Evolutionary conservation across 805 yeast species (phyloP).

Genomic region (Candida bentonensis): DNA sequence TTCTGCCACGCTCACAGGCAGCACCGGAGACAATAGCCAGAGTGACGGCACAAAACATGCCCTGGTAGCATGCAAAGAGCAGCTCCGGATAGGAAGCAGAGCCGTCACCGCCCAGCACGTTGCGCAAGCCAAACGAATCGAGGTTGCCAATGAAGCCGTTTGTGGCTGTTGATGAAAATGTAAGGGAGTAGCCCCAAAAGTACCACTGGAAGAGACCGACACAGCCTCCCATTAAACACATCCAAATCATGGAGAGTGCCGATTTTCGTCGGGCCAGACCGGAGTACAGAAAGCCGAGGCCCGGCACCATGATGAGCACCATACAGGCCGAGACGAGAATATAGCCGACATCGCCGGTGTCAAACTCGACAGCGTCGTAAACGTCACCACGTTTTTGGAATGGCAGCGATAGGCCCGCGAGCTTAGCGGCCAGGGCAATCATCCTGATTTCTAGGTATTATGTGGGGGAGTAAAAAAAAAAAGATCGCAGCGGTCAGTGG

Average conservation of each 20-base stretch:
- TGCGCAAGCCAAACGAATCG: constrained; percentile 66
- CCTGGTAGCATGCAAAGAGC: constrained; percentile 74
- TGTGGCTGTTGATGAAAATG: constrained; percentile 66
- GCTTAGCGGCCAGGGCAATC: too few species aligned
- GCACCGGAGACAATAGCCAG: constrained; percentile 86
- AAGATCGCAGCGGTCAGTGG: too few species aligned
- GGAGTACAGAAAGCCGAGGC: constrained; percentile 81
- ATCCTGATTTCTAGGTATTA: too few species aligned
- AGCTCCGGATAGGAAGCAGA: constrained; percentile 58
- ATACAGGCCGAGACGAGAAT: constrained; percentile 27
- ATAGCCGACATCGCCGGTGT: constrained; percentile 26
- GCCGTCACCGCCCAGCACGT: constrained; percentile 38
- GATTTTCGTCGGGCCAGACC: constrained; percentile 84
- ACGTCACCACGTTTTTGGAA: not conserved
- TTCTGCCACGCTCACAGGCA: constrained; percentile 82
- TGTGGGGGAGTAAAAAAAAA: too few species aligned
- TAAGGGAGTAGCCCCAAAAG: constrained; percentile 95
- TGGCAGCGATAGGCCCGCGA: too few species aligned
- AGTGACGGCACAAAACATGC: constrained; percentile 87
- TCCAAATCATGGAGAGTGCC: constrained; percentile 79
- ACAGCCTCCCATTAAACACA: constrained; percentile 55
- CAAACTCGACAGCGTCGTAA: constrained; percentile 14
- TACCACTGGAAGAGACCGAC: constrained; percentile 85
- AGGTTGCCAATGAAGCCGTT: constrained; percentile 83
- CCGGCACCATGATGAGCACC: constrained; percentile 89